These are phyloP conservation scores for Diutina rugosa DNA, from an alignment of 1,139 yeast genomes.

Conservation along the genomic window DNA sequence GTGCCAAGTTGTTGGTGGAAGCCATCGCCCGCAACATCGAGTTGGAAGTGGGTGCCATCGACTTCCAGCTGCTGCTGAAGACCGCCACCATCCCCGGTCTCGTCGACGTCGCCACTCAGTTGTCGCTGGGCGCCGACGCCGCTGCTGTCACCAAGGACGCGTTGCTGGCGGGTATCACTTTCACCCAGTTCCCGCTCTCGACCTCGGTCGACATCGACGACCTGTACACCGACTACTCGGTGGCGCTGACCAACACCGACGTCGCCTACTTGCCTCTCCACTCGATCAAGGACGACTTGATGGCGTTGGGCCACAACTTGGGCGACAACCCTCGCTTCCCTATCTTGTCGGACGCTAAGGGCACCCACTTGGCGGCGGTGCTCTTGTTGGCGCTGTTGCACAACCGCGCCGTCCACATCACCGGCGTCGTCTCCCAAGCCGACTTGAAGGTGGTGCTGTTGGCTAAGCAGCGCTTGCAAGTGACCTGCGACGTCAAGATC, in stretches of 20 bases:
- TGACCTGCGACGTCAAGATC: slow-evolving; percentile 85
- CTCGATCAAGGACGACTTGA: background rate
- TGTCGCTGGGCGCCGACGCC: slow-evolving; percentile 46
- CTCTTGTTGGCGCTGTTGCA: slow-evolving; percentile 82
- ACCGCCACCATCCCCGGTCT: slow-evolving; percentile 80
- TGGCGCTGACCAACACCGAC: background rate
- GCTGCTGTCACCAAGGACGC: slow-evolving; percentile 54
- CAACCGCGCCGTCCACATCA: slow-evolving; percentile 76
- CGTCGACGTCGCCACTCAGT: slow-evolving; percentile 68
- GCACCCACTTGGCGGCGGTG: slow-evolving; percentile 85
- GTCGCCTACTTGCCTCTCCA: background rate
- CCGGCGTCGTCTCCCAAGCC: slow-evolving; percentile 70
- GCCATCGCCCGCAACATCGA: slow-evolving; percentile 67
- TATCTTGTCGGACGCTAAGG: slow-evolving; percentile 82
- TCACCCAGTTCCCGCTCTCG: slow-evolving; percentile 55
- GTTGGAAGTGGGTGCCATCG: slow-evolving; percentile 63
- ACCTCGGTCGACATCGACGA: slow-evolving; percentile 59
- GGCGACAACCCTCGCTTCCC: slow-evolving; percentile 19
- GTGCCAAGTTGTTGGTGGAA: slow-evolving; percentile 91
- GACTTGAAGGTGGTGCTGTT: slow-evolving; percentile 76
- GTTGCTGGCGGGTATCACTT: slow-evolving; percentile 80
- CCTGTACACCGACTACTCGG: slow-evolving; percentile 51
- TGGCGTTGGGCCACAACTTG: background rate
- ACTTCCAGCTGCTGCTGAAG: slow-evolving; percentile 84
- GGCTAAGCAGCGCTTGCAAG: slow-evolving; percentile 75